phyloP scores from a whole-genome alignment of 2,329 filamentous ascomycete genomes.

The Fusarium sp. region DNA sequence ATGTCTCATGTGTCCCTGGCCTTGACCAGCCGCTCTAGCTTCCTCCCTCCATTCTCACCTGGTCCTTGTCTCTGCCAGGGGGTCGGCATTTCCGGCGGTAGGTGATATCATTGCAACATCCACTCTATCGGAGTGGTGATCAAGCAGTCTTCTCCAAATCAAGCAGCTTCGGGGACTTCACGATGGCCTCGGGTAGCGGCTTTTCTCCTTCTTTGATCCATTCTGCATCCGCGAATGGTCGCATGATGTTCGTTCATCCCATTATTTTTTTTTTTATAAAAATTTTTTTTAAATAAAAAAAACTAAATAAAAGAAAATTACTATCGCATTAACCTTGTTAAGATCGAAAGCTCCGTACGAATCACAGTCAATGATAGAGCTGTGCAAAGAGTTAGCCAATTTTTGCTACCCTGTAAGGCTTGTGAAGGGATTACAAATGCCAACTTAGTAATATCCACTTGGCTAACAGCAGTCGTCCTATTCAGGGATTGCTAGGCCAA shows the following conservation, averaged over 20 bases:
- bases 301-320: neutral
- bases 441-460: slow-evolving; percentile 11
- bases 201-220: slow-evolving; percentile 6
- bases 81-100: slow-evolving; percentile 9
- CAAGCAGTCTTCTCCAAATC: slow-evolving; percentile 15
- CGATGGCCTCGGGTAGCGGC: slow-evolving; percentile 14
- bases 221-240: slow-evolving; percentile 17
- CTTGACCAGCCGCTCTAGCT: slow-evolving; percentile 8
- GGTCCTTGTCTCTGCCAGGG: neutral
- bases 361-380: slow-evolving; percentile 29
- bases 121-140: slow-evolving; percentile 9
- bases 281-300: too few species aligned
- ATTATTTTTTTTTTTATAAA: neutral
- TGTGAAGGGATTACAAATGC: slow-evolving; percentile 10
- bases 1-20: slow-evolving; percentile 12
- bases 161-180: slow-evolving; percentile 16
- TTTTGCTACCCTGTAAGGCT: slow-evolving; percentile 4
- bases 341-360: slow-evolving; percentile 25
- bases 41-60: slow-evolving; percentile 6
- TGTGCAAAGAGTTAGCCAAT: slow-evolving; percentile 19
- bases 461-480: neutral
- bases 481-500: neutral
- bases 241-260: slow-evolving; percentile 22
- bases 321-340: slow-evolving; percentile 13
- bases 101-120: slow-evolving; percentile 14